These are phyloP conservation scores for Karstenula rhodostoma DNA, from an alignment of 2,329 filamentous ascomycete species.

Conservation along the genomic window DNA sequence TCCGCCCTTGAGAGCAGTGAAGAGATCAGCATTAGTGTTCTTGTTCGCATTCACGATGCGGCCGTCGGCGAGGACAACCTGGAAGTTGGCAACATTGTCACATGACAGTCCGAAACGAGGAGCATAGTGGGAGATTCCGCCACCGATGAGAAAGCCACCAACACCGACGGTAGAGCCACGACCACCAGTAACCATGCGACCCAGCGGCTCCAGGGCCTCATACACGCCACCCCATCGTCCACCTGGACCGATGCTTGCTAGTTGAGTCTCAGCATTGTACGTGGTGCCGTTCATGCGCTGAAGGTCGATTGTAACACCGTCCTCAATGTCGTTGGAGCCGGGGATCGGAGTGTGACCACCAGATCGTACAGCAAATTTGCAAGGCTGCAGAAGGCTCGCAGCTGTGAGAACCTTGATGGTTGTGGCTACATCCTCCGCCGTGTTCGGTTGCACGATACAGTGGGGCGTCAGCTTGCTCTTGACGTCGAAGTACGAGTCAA, in stretches of 20 bases:
- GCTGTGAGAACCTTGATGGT: slow-evolving; percentile 24
- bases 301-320: slow-evolving; percentile 31
- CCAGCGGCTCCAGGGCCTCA: slow-evolving; percentile 6
- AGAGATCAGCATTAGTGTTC: slow-evolving; percentile 34
- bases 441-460: slow-evolving; percentile 35
- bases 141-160: slow-evolving; percentile 26
- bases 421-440: slow-evolving; percentile 26
- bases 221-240: slow-evolving; percentile 30
- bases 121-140: slow-evolving; percentile 21
- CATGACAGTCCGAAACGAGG: slow-evolving; percentile 19
- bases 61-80: slow-evolving; percentile 50
- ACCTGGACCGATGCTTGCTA: slow-evolving; percentile 23
- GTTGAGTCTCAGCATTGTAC: slow-evolving; percentile 9
- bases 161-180: slow-evolving; percentile 22
- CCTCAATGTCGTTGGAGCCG: slow-evolving; percentile 24
- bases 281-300: slow-evolving; percentile 19
- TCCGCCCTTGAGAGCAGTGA: slow-evolving; percentile 44
- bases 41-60: slow-evolving; percentile 25
- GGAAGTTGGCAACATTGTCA: slow-evolving; percentile 32
- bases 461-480: slow-evolving; percentile 26
- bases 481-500: slow-evolving; percentile 25
- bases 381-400: slow-evolving; percentile 10
- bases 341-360: slow-evolving; percentile 27
- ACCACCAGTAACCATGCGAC: slow-evolving; percentile 17
- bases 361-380: slow-evolving; percentile 24